Percentiles rank a stretch among this genome's conserved stretches.
Evolutionary conservation across 2,329 filamentous ascomycete genomes (phyloP).

Genomic region (Penicillium sp.): DNA sequence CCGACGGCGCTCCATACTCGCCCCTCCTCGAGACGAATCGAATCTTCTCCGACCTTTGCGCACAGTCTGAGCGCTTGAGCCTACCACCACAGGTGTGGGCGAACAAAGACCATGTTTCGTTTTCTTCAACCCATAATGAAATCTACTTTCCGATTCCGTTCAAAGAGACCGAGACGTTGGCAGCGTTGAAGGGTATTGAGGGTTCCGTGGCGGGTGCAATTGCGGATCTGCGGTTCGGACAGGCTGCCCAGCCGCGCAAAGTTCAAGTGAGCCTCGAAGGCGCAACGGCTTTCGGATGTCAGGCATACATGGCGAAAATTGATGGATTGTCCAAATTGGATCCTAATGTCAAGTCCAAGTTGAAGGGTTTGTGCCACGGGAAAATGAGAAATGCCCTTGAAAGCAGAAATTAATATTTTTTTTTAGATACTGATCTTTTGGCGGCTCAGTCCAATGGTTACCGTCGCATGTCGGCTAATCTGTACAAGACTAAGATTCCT

Average conservation of each 20-base stretch:
- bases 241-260: slow-evolving; percentile 40
- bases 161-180: slow-evolving; percentile 58
- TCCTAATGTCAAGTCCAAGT: slow-evolving; percentile 41
- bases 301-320: slow-evolving; percentile 48
- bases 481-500: slow-evolving; percentile 68
- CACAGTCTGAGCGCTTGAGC: slow-evolving; percentile 39
- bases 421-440: slow-evolving; percentile 70
- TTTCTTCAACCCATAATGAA: slow-evolving; percentile 42
- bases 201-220: slow-evolving; percentile 64
- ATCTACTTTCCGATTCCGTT: slow-evolving; percentile 52
- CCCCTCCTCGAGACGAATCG: slow-evolving; percentile 42
- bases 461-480: slow-evolving; percentile 71
- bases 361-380: slow-evolving; percentile 36
- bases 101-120: slow-evolving; percentile 41
- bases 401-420: no score
- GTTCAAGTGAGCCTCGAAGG: slow-evolving; percentile 44
- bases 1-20: slow-evolving; percentile 33
- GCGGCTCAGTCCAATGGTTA: slow-evolving; percentile 72
- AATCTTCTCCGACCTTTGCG: slow-evolving; percentile 43
- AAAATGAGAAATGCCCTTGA: no score
- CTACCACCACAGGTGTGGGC: slow-evolving; percentile 38
- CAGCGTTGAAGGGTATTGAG: slow-evolving; percentile 63
- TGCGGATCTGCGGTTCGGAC: slow-evolving; percentile 58
- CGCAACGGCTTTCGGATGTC: slow-evolving; percentile 47
- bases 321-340: slow-evolving; percentile 46